These are phyloP conservation scores for Diutina rugosa DNA, from an alignment of 1,139 yeast genomes.

Conservation along the genomic window DNA sequence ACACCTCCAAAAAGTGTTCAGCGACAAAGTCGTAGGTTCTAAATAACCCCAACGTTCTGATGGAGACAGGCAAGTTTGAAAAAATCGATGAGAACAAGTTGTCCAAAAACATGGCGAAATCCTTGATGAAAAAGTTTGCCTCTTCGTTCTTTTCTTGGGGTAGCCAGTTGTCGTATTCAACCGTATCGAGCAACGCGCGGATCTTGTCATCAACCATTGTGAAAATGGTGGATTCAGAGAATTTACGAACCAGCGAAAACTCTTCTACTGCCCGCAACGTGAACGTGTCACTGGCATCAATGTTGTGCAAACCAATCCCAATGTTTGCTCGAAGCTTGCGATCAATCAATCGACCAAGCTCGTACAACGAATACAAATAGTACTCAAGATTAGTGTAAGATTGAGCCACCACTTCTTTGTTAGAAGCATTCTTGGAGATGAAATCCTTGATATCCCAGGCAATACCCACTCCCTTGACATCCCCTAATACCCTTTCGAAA, in stretches of 20 bases:
- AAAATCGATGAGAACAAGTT: slow-evolving; percentile 83
- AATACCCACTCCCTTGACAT: slow-evolving; percentile 38
- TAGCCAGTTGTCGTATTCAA: slow-evolving; percentile 73
- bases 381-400: slow-evolving; percentile 80
- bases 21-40: slow-evolving; percentile 83
- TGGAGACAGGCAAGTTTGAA: slow-evolving; percentile 65
- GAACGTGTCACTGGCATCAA: slow-evolving; percentile 24
- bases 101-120: slow-evolving; percentile 78
- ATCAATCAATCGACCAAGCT: slow-evolving; percentile 36
- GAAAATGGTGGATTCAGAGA: slow-evolving; percentile 74
- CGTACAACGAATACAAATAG: slow-evolving; percentile 51
- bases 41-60: slow-evolving; percentile 67
- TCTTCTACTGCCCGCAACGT: slow-evolving; percentile 29
- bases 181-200: slow-evolving; percentile 68
- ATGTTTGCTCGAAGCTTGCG: slow-evolving; percentile 38
- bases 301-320: slow-evolving; percentile 32
- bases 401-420: slow-evolving; percentile 86
- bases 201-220: slow-evolving; percentile 71
- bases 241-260: slow-evolving; percentile 51
- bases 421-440: slow-evolving; percentile 44
- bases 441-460: slow-evolving; percentile 54
- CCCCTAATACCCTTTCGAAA: slow-evolving; percentile 58
- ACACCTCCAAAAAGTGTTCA: slow-evolving; percentile 47
- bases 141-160: slow-evolving; percentile 33
- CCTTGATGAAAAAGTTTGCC: slow-evolving; percentile 68